A percentile compares a stretch with the other conserved stretches of the same genome.
Evolutionary conservation across 1,139 yeast genomes (phyloP).

Genomic region (Magnusiomyces tetraspermus): DNA sequence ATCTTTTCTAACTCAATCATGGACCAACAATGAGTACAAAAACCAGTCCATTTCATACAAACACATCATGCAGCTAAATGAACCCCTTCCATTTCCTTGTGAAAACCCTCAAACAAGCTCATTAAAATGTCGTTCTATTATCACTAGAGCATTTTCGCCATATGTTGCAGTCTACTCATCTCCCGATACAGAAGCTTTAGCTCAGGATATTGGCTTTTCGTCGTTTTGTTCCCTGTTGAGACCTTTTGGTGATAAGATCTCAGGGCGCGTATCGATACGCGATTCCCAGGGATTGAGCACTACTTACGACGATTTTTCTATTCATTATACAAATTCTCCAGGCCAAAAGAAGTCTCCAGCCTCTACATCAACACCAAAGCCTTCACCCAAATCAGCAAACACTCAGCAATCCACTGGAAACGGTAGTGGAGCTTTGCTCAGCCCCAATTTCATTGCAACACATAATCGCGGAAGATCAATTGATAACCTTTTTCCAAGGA

Average conservation of each 20-base stretch:
- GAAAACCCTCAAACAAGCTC: constrained; percentile 4
- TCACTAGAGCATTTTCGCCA: constrained; percentile 45
- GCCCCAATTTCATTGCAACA: neutral
- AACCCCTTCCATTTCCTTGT: neutral
- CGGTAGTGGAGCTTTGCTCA: neutral
- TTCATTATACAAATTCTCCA: constrained; percentile 23
- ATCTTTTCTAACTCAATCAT: too few species aligned
- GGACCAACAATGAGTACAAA: too few species aligned
- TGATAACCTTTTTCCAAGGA: constrained; percentile 1
- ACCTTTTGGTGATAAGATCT: constrained; percentile 37
- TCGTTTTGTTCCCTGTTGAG: constrained; percentile 33
- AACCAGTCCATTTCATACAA: too few species aligned
- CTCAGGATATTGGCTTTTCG: constrained; percentile 35
- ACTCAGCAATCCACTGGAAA: constrained; percentile 4
- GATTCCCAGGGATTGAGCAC: constrained; percentile 31
- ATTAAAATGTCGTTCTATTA: constrained; percentile 20
- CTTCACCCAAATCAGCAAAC: neutral
- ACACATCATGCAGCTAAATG: neutral
- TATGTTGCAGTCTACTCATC: constrained; percentile 48
- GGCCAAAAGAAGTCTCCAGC: neutral
- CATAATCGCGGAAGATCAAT: constrained; percentile 3
- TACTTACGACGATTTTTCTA: constrained; percentile 28
- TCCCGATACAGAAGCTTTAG: constrained; percentile 40
- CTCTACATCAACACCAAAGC: neutral
- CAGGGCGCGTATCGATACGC: constrained; percentile 36